Conservation (phyloP, 257 asterid species). For the Parsonsia alboflavescens region DNA sequence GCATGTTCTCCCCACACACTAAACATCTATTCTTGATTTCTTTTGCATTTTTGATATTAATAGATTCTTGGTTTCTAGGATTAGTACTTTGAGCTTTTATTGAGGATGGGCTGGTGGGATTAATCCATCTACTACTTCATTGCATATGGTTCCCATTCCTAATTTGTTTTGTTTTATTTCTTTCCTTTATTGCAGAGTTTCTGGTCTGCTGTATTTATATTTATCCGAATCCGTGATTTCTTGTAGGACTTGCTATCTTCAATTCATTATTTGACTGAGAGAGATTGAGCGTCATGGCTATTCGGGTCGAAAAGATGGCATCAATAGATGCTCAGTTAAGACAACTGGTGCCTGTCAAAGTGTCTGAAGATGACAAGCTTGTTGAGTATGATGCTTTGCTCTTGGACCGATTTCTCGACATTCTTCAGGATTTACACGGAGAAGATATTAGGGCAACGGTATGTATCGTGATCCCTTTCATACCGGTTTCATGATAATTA, state of each 20-base stretch:
- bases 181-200: too few species aligned
- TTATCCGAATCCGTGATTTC: constrained; percentile 15
- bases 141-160: neutral
- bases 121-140: neutral
- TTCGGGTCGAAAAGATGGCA: constrained; percentile 38
- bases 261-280: constrained; percentile 9
- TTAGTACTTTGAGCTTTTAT: neutral
- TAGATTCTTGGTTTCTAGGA: neutral
- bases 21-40: neutral
- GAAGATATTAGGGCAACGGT: constrained; percentile 44
- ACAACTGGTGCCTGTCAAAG: constrained; percentile 38
- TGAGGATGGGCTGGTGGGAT: neutral
- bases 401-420: constrained; percentile 44
- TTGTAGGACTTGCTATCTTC: constrained; percentile 19
- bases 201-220: constrained; percentile 16
- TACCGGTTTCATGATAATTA: neutral
- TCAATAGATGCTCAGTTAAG: constrained; percentile 51
- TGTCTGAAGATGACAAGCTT: constrained; percentile 50
- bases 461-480: neutral
- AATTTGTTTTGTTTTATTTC: too few species aligned
- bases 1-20: neutral
- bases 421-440: constrained; percentile 48
- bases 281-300: constrained; percentile 25
- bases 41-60: too few species aligned
- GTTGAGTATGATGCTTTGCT: constrained; percentile 54